Conservation (phyloP, 202 grass and related monocot genomes). For the Saccharum hybrid region DNA sequence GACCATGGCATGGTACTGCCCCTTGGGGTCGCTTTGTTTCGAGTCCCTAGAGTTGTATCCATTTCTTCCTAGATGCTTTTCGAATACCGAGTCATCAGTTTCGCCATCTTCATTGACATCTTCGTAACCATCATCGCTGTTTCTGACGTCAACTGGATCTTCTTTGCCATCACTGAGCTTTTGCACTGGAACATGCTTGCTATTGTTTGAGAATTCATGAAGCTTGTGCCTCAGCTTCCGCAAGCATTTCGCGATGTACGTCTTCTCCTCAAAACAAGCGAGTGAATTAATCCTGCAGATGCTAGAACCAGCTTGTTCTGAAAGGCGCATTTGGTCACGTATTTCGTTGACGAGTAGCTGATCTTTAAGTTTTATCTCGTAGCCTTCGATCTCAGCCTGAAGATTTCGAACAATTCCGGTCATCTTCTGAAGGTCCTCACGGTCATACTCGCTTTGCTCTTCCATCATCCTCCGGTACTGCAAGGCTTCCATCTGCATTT, state of each 20-base stretch:
- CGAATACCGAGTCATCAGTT: neutral
- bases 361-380: constrained; percentile 46
- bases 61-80: constrained; percentile 45
- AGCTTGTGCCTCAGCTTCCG: constrained; percentile 60
- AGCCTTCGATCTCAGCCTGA: constrained; percentile 58
- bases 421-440: constrained; percentile 70
- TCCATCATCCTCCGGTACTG: constrained; percentile 90
- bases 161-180: constrained; percentile 40
- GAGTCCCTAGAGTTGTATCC: constrained; percentile 18
- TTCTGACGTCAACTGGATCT: constrained; percentile 42
- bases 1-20: constrained; percentile 40
- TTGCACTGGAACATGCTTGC: constrained; percentile 24
- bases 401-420: constrained; percentile 54
- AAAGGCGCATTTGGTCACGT: constrained; percentile 49
- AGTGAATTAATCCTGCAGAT: constrained; percentile 33
- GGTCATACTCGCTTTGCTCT: constrained; percentile 79
- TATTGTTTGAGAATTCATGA: constrained; percentile 81
- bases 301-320: neutral
- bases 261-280: constrained; percentile 64
- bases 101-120: constrained; percentile 26
- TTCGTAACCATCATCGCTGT: constrained; percentile 33
- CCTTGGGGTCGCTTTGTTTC: constrained; percentile 1
- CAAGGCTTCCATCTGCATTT: constrained; percentile 74
- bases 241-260: constrained; percentile 61
- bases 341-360: constrained; percentile 29